Evolutionary conservation across 345 rosid genomes (phyloP).

Genomic region (Abelmoschus esculentus): DNA sequence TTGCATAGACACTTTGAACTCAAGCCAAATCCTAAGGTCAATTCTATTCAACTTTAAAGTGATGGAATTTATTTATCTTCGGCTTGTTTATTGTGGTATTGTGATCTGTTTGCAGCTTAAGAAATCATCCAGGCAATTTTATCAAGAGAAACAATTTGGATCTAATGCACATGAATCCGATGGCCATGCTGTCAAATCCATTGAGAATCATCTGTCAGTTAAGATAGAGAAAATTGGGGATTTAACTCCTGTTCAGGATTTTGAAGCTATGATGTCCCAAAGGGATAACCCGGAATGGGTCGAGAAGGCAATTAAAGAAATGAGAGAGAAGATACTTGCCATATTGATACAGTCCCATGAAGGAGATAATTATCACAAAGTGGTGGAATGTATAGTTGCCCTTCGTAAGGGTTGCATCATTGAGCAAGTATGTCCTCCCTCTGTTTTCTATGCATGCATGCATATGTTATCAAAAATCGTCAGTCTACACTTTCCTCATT

Average conservation of each 20-base stretch:
- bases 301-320: conserved; percentile 50
- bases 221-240: conserved; percentile 44
- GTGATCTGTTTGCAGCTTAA: conserved; percentile 46
- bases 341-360: conserved; percentile 35
- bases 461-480: not conserved
- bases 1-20: conserved; percentile 54
- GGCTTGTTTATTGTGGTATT: not conserved
- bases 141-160: conserved; percentile 55
- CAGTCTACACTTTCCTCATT: not conserved
- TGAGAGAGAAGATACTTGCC: conserved; percentile 47
- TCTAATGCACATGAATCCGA: conserved; percentile 31
- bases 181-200: conserved; percentile 19
- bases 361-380: conserved; percentile 39
- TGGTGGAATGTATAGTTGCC: conserved; percentile 51
- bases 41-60: conserved; percentile 32
- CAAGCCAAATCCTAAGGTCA: conserved; percentile 74
- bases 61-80: conserved; percentile 26
- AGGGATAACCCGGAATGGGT: conserved; percentile 69
- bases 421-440: conserved; percentile 54
- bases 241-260: conserved; percentile 62
- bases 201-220: conserved; percentile 19
- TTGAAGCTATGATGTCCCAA: conserved; percentile 71
- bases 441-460: not conserved
- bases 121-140: conserved; percentile 38
- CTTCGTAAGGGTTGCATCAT: conserved; percentile 80